phyloP scores from a whole-genome alignment of 2,329 filamentous ascomycete species.

The Aschersonia sp. region DNA sequence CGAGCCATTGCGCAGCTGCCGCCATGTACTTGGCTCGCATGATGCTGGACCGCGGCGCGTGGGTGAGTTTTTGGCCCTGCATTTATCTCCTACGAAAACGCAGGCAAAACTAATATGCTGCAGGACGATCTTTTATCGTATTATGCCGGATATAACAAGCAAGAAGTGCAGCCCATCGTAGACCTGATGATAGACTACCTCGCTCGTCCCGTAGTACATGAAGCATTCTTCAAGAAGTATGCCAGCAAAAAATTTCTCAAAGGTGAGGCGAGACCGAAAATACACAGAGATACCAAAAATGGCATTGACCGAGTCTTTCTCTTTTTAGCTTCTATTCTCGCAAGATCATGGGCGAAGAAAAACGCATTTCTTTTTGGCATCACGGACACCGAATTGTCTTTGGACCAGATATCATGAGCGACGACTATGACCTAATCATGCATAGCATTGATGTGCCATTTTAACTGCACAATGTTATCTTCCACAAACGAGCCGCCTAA shows the following conservation, averaged over 20 bases:
- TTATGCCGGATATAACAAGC: slow-evolving; percentile 86
- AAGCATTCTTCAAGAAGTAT: slow-evolving; percentile 99
- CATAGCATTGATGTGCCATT: slow-evolving; percentile 1
- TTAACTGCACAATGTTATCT: slow-evolving; percentile 3
- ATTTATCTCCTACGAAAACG: neutral
- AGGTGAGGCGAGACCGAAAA: slow-evolving; percentile 47
- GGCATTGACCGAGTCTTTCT: neutral
- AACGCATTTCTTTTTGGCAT: slow-evolving; percentile 46
- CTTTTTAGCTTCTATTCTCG: slow-evolving; percentile 66
- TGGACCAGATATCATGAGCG: slow-evolving; percentile 30
- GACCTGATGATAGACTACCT: slow-evolving; percentile 95
- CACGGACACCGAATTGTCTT: slow-evolving; percentile 29
- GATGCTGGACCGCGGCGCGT: slow-evolving; percentile 80
- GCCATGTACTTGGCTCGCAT: slow-evolving; percentile 91
- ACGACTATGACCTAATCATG: slow-evolving; percentile 1
- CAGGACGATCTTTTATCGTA: slow-evolving; percentile 74
- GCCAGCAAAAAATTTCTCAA: slow-evolving; percentile 99
- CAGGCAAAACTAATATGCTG: slow-evolving; percentile 12
- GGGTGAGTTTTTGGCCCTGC: slow-evolving; percentile 44
- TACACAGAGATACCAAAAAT: neutral
- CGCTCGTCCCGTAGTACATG: slow-evolving; percentile 75
- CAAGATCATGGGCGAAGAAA: slow-evolving; percentile 87
- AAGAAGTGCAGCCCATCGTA: slow-evolving; percentile 86
- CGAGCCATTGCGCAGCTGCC: slow-evolving; percentile 80
- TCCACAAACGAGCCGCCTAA: slow-evolving; percentile 11